These are phyloP conservation scores for Rosa persica DNA, from an alignment of 306 rosid genomes.

Conservation along the genomic window DNA sequence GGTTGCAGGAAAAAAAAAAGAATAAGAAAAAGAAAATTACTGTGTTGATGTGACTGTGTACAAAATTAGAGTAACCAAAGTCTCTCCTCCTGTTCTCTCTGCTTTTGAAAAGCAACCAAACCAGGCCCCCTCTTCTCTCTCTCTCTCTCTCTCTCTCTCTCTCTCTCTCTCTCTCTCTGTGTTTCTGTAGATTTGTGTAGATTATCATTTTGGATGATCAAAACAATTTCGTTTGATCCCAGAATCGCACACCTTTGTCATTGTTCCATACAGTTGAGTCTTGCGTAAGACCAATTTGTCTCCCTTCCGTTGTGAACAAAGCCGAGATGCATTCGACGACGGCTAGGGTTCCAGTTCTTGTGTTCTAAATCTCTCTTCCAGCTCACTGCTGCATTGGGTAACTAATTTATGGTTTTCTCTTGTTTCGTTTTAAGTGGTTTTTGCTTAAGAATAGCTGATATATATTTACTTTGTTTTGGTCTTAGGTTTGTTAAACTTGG, in stretches of 20 bases:
- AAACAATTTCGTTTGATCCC: slow-evolving; percentile 45
- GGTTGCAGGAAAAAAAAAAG: too few species aligned
- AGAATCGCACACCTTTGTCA: slow-evolving; percentile 36
- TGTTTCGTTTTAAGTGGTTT: too few species aligned
- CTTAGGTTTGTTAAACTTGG: not conserved
- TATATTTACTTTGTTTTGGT: slow-evolving; percentile 9
- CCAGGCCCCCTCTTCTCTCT: not conserved
- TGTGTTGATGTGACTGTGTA: too few species aligned
- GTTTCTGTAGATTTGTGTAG: not conserved
- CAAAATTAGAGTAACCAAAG: not conserved
- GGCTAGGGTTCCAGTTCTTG: slow-evolving; percentile 48
- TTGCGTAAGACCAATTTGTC: slow-evolving; percentile 50
- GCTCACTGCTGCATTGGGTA: slow-evolving; percentile 13
- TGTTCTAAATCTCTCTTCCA: not conserved
- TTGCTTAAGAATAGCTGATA: not conserved
- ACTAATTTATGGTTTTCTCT: not conserved
- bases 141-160: too few species aligned
- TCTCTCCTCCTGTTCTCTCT: not conserved
- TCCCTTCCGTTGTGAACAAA: slow-evolving; percentile 24
- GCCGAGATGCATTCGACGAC: not conserved
- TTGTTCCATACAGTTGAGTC: slow-evolving; percentile 23
- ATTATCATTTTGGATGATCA: slow-evolving; percentile 31
- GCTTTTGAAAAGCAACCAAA: not conserved
- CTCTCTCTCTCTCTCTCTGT: too few species aligned
- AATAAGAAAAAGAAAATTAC: too few species aligned